Conservation (phyloP, 768 basidiomycete genomes). For the Chiua virens region DNA sequence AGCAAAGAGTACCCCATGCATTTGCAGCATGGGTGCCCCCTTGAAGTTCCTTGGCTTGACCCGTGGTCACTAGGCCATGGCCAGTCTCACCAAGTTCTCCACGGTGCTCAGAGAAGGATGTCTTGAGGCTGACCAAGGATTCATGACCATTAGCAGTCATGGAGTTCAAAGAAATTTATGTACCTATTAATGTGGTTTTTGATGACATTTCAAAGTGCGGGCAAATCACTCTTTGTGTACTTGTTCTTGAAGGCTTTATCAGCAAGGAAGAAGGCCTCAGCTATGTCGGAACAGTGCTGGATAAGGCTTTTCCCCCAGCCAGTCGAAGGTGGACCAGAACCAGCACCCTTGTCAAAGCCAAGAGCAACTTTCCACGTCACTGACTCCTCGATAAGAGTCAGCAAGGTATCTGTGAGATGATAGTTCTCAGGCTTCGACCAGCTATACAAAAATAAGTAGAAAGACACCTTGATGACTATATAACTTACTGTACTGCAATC, state of each 20-base stretch:
- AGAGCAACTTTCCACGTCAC: conserved; percentile 17
- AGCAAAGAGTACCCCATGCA: too few relatives aligned
- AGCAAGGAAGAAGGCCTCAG: conserved; percentile 4
- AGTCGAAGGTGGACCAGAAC: neutral
- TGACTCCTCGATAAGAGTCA: conserved; percentile 20
- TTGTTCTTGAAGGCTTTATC: too few relatives aligned
- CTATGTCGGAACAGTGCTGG: conserved; percentile 3
- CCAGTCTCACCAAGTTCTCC: neutral
- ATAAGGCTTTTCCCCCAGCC: conserved; percentile 3
- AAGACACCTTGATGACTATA: neutral
- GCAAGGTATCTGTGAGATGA: conserved; percentile 15
- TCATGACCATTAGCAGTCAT: too few relatives aligned
- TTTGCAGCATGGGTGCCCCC: too few relatives aligned
- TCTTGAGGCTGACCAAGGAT: too few relatives aligned
- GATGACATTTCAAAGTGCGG: neutral
- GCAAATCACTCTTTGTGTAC: neutral
- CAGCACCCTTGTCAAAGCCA: conserved; percentile 21
- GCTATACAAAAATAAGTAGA: neutral
- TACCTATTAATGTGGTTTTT: neutral
- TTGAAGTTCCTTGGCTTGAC: too few relatives aligned
- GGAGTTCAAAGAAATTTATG: too few relatives aligned
- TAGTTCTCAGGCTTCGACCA: conserved; percentile 6
- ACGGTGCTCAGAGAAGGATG: neutral
- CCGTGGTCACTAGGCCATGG: too few relatives aligned
- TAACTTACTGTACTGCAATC: neutral